A percentile compares a stretch with the other conserved stretches of the same genome.
Evolutionary conservation across 2,329 filamentous ascomycete genomes (phyloP).

Genomic region (Reticulascus tulasneorum): DNA sequence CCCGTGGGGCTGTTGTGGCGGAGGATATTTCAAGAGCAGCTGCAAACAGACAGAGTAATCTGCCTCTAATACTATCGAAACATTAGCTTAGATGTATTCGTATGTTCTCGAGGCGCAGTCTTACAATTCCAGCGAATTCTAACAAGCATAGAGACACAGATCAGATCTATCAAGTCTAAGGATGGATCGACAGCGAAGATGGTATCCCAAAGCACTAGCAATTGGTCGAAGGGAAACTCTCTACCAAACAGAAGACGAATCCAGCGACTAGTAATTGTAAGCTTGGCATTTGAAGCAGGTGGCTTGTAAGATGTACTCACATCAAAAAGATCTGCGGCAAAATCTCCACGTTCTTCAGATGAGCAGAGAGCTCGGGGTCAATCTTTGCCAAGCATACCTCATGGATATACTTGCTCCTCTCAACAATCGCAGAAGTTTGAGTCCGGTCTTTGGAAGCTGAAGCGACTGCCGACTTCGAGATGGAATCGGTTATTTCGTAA

Average conservation of each 20-base stretch:
- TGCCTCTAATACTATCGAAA: conserved; percentile 66
- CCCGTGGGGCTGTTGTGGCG: conserved; percentile 56
- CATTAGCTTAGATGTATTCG: background rate
- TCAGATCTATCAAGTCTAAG: conserved; percentile 76
- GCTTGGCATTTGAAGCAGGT: background rate
- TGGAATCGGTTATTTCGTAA: conserved; percentile 66
- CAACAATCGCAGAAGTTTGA: conserved; percentile 67
- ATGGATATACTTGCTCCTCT: conserved; percentile 82
- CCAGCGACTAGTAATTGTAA: conserved; percentile 64
- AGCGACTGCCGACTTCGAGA: conserved; percentile 9
- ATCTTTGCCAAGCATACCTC: conserved; percentile 72
- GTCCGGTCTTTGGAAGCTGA: conserved; percentile 18
- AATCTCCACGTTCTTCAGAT: conserved; percentile 80
- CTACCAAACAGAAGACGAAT: conserved; percentile 87
- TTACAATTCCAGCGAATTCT: conserved; percentile 85
- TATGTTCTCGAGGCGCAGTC: conserved; percentile 23
- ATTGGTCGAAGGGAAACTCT: conserved; percentile 85
- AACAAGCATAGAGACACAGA: conserved; percentile 92
- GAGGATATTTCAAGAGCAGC: conserved; percentile 78
- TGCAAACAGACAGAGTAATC: conserved; percentile 86
- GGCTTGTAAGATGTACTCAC: conserved; percentile 43
- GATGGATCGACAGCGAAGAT: conserved; percentile 83
- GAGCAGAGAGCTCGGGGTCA: conserved; percentile 77
- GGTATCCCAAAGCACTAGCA: conserved; percentile 83
- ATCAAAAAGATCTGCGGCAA: conserved; percentile 96